A percentile compares a stretch with the other conserved stretches of the same genome.
phyloP scores from a whole-genome alignment of 2,329 filamentous ascomycete species.

The Hypoxylon sp. region DNA sequence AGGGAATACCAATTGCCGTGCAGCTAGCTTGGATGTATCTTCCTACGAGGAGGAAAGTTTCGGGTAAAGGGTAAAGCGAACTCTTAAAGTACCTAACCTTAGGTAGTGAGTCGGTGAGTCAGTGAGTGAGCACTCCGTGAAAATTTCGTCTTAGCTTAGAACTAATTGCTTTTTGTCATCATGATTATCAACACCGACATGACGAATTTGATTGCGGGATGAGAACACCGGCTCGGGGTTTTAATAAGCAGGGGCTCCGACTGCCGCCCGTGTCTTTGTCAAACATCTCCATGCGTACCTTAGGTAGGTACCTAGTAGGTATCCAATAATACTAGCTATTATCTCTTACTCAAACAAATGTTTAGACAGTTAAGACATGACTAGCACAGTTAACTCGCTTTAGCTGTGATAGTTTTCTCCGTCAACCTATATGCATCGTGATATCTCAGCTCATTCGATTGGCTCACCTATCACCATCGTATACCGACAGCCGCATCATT shows the following conservation, averaged over 20 bases:
- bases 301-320: too few relatives aligned
- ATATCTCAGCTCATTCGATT: constrained; percentile 7
- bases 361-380: neutral
- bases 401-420: too few relatives aligned
- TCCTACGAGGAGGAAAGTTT: constrained; percentile 5
- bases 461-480: neutral
- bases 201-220: constrained; percentile 43
- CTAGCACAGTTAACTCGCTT: neutral
- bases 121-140: constrained; percentile 17
- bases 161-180: constrained; percentile 35
- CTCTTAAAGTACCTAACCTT: too few relatives aligned
- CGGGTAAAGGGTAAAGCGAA: constrained; percentile 4
- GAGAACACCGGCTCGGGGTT: constrained; percentile 37
- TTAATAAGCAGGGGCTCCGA: constrained; percentile 35
- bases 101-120: too few relatives aligned
- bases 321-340: too few relatives aligned
- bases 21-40: neutral
- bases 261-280: constrained; percentile 27
- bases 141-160: constrained; percentile 16
- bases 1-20: neutral
- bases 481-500: constrained; percentile 37
- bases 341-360: too few relatives aligned
- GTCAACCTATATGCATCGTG: constrained; percentile 6
- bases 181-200: constrained; percentile 30
- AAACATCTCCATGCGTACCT: neutral